phyloP scores from a whole-genome alignment of 768 basidiomycete species.

The Trametes elegans region DNA sequence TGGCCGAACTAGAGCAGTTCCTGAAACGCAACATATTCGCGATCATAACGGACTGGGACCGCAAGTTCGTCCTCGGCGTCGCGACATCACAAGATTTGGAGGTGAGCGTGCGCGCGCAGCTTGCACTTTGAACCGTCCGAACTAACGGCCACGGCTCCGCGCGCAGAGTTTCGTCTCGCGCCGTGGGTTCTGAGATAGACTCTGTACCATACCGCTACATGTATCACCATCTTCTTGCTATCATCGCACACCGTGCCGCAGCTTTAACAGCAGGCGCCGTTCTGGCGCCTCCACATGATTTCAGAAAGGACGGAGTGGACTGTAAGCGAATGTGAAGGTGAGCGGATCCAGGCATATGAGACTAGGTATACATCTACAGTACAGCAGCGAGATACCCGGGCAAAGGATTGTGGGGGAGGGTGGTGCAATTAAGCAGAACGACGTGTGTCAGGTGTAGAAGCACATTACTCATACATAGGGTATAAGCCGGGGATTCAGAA shows the following conservation, averaged over 20 bases:
- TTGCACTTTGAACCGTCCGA: constrained; percentile 3
- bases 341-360: background rate
- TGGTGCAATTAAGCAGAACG: constrained; percentile 13
- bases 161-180: constrained; percentile 36
- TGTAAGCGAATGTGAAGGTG: background rate
- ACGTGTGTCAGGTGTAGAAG: constrained; percentile 19
- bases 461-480: constrained; percentile 20
- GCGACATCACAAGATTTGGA: constrained; percentile 78
- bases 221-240: constrained; percentile 11
- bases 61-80: constrained; percentile 82
- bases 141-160: constrained; percentile 19
- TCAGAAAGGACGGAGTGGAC: background rate
- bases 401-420: background rate
- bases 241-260: background rate
- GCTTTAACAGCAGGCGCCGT: constrained; percentile 18
- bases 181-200: constrained; percentile 27
- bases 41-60: constrained; percentile 76
- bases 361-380: constrained; percentile 13
- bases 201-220: constrained; percentile 14
- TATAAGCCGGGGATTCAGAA: background rate
- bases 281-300: constrained; percentile 2
- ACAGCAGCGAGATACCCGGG: background rate
- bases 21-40: constrained; percentile 72
- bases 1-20: constrained; percentile 82
- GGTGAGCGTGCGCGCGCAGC: constrained; percentile 22